Evolutionary conservation across 2,329 filamentous ascomycete species (phyloP).

Genomic region (Geoglossum cookeanum): DNA sequence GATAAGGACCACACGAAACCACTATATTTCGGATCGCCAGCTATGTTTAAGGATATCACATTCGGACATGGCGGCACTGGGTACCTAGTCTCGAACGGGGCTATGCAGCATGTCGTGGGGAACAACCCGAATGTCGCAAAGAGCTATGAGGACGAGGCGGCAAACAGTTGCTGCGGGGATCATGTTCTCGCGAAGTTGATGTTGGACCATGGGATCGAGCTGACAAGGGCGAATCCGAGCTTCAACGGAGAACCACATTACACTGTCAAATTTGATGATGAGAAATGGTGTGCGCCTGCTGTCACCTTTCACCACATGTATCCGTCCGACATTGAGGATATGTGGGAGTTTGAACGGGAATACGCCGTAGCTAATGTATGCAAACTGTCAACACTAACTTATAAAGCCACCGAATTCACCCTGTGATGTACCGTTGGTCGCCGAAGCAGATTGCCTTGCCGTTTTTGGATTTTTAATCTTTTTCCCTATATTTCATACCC

Average conservation of each 20-base stretch:
- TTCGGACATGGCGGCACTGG: conserved; percentile 40
- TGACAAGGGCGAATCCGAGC: conserved; percentile 31
- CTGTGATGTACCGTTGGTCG: no score
- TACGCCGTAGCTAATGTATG: conserved; percentile 12
- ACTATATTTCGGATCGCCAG: conserved; percentile 32
- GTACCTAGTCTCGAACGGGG: conserved; percentile 31
- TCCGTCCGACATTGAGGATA: conserved; percentile 28
- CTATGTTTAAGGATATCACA: conserved; percentile 22
- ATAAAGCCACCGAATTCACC: no score
- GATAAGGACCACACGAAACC: conserved; percentile 24
- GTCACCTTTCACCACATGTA: conserved; percentile 38
- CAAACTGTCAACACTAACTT: no score
- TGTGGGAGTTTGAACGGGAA: conserved; percentile 34
- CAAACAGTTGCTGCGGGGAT: conserved; percentile 32
- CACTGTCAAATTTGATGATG: conserved; percentile 26
- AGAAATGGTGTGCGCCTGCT: conserved; percentile 38
- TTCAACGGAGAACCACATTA: conserved; percentile 36
- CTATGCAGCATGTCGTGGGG: conserved; percentile 29
- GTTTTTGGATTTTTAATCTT: no score
- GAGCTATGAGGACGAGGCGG: conserved; percentile 25
- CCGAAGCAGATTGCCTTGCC: no score
- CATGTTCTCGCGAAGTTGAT: conserved; percentile 29
- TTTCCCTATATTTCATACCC: no score
- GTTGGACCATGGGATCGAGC: conserved; percentile 25
- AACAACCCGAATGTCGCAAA: conserved; percentile 27